A percentile compares a stretch with the other conserved stretches of the same genome.
Conservation (phyloP, 192 early-diverging fungal genomes). For the Geosiphon pyriformis region DNA sequence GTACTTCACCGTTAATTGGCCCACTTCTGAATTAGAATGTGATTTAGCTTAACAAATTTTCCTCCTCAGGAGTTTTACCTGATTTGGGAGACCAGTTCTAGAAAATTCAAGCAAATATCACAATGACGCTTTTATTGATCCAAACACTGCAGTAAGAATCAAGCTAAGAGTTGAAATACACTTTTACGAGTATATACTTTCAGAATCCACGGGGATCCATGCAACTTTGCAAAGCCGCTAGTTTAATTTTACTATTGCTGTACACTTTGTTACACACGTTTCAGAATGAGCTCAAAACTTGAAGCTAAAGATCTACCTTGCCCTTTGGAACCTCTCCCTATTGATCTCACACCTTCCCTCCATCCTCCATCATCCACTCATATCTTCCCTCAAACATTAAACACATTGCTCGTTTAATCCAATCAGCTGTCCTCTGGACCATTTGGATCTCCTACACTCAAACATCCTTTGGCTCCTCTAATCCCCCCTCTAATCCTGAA, state of each 20-base stretch:
- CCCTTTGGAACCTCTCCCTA: too few relatives aligned
- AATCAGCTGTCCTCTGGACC: too few relatives aligned
- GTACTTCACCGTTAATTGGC: too few relatives aligned
- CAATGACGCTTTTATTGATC: not conserved
- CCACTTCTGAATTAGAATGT: too few relatives aligned
- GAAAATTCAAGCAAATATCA: not conserved
- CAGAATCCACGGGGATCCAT: slow-evolving; percentile 1
- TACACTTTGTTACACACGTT: slow-evolving; percentile 6
- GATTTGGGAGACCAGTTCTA: not conserved
- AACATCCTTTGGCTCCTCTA: too few relatives aligned
- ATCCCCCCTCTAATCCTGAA: too few relatives aligned
- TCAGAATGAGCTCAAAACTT: slow-evolving; percentile 2
- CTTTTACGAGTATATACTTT: slow-evolving; percentile 3
- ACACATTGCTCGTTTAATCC: too few relatives aligned
- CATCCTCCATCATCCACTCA: too few relatives aligned
- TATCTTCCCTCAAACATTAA: too few relatives aligned
- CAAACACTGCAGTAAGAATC: slow-evolving; percentile 7
- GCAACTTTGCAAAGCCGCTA: slow-evolving; percentile 5
- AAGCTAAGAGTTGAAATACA: slow-evolving; percentile 9
- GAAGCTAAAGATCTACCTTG: slow-evolving; percentile 4
- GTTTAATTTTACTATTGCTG: not conserved
- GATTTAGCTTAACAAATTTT: too few relatives aligned
- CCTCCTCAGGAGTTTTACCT: not conserved
- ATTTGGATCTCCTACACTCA: too few relatives aligned
- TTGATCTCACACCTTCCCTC: too few relatives aligned